Evolutionary conservation across 805 yeast genomes (phyloP), one percentile per base, ranked within the genome.

Genomic region (Maudiozyma pseudohumilis): DNA sequence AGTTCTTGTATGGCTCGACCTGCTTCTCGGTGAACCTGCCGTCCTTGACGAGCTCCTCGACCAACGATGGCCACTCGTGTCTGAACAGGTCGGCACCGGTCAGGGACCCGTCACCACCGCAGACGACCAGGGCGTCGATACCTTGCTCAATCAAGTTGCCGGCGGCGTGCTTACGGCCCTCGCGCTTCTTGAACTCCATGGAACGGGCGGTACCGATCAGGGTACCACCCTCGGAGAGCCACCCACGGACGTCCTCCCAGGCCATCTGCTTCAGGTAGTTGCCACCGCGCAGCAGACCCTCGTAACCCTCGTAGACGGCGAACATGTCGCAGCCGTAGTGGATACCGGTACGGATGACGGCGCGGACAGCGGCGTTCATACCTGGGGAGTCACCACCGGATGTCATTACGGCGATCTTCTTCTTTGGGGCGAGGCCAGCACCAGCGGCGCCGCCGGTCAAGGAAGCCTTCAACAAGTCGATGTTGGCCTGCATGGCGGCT

Each of bases 331-430:
- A 92, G 13, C 82, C 88, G 40, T 77, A 70, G 65, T 69, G 75
- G 46, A 92, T 85, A 44, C 95, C 95, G 2, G 96, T 76, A 51
- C 98, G 74, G 7, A 89, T 95, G 41, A 92, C 94, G 0, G 97
- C 95, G 45, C 98, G 72, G 6, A 92, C 98, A 20, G 80, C 84
- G 4, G 96, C 89, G 62, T 87, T 86, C 98, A 92, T 92, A 53
- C 99, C 99, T 22, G 94, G 98, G 37, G 97, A 83, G 59, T 92
- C 99, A 63, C 99, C 98, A 50, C 98, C 98, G 1, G 95, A 85
- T 5, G 97, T 92, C 89, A 92, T 87, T 35, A 92, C 92, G 4
- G 94, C 98, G 46, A 92, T 84, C 39, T 57, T 57, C 49, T 55
- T 55, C 49, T 55, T 57, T 40, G 42, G 35, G 8, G 25, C 20